Evolutionary conservation across 345 rosid species (phyloP).

Genomic region (Erodium maritimum): DNA sequence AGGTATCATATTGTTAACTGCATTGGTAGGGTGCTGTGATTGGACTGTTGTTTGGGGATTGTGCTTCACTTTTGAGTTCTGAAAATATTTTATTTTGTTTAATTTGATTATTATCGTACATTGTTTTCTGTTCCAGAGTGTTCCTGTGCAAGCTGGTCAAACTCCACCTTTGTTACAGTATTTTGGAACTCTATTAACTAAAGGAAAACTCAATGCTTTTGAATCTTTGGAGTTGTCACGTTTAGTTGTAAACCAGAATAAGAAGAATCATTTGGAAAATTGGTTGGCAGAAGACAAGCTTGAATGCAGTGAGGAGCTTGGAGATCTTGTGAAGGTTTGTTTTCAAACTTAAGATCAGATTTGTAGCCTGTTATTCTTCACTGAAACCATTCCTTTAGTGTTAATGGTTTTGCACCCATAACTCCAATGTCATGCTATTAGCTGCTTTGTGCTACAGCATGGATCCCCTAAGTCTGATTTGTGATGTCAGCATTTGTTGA

Average conservation of each 20-base stretch:
- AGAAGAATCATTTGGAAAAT: constrained; percentile 87
- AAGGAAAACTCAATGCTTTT: constrained; percentile 93
- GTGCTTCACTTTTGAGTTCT: not conserved
- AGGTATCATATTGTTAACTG: constrained; percentile 24
- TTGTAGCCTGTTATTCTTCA: no score
- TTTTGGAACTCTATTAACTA: constrained; percentile 87
- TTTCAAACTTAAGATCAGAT: constrained; percentile 5
- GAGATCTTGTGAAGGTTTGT: constrained; percentile 96
- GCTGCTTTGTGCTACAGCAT: no score
- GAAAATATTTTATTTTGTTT: not conserved
- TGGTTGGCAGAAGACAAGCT: constrained; percentile 98
- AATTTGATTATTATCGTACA: not conserved
- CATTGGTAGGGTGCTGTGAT: not conserved
- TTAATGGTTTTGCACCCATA: not conserved
- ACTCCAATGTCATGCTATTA: no score
- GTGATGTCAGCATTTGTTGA: no score
- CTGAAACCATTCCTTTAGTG: no score
- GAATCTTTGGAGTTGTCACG: constrained; percentile 98
- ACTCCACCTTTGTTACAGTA: constrained; percentile 94
- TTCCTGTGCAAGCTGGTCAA: constrained; percentile 98
- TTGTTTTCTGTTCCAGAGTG: constrained; percentile 46
- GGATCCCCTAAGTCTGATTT: no score
- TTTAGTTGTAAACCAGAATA: constrained; percentile 95
- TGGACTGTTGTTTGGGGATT: not conserved
- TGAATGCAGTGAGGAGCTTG: constrained; percentile 98